Evolutionary conservation across 495 filamentous ascomycete species (phyloP).

Genomic region (Talaromyces borbonicus): DNA sequence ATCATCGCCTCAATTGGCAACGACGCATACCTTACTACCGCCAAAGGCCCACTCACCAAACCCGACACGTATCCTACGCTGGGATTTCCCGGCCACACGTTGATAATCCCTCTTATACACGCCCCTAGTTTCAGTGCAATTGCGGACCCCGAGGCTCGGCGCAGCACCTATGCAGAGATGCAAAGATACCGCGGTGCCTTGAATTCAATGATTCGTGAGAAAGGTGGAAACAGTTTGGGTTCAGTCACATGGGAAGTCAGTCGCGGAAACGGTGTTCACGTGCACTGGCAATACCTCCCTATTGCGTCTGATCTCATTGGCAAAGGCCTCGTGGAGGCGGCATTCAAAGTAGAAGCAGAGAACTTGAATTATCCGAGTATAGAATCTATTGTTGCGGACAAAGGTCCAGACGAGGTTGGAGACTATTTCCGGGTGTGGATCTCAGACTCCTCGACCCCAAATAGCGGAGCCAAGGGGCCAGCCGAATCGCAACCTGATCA

Average conservation of each 20-base stretch:
- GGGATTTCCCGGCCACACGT: constrained; percentile 72
- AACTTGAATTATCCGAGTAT: constrained; percentile 58
- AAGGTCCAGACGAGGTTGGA: constrained; percentile 40
- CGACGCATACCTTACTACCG: constrained; percentile 77
- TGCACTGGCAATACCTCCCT: constrained; percentile 92
- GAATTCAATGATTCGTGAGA: constrained; percentile 54
- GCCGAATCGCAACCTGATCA: constrained; percentile 12
- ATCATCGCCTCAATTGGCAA: constrained; percentile 81
- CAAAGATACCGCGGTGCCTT: constrained; percentile 59
- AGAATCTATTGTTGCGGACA: constrained; percentile 20
- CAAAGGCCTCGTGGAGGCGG: constrained; percentile 66
- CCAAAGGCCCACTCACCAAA: constrained; percentile 79
- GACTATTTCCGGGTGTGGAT: constrained; percentile 86
- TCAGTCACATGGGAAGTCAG: constrained; percentile 88
- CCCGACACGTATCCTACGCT: constrained; percentile 55
- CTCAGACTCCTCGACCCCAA: constrained; percentile 37
- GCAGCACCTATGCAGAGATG: constrained; percentile 65
- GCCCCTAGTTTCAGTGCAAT: constrained; percentile 55
- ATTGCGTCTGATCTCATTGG: constrained; percentile 52
- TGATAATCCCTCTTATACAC: constrained; percentile 83
- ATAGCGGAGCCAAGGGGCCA: background rate
- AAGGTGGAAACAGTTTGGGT: constrained; percentile 48
- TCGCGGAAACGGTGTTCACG: constrained; percentile 65
- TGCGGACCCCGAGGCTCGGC: constrained; percentile 42
- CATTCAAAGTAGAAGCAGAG: constrained; percentile 74